Conservation (phyloP, 306 rosid species). For the Fagus sylvatica region DNA sequence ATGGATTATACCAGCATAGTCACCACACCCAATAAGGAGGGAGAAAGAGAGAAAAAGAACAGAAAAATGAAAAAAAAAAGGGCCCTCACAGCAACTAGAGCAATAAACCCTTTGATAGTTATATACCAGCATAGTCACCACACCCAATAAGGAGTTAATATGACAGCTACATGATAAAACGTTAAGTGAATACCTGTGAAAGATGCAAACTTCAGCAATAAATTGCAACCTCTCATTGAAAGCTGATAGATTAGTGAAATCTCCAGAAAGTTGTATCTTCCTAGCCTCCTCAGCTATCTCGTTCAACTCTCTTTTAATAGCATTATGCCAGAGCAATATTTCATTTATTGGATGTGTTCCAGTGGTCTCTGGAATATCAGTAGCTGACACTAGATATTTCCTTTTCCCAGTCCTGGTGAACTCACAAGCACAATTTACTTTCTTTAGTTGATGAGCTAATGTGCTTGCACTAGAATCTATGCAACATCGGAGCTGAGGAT, state of each 20-base stretch:
- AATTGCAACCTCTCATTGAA: conserved; percentile 90
- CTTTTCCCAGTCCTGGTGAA: conserved; percentile 69
- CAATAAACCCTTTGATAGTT: too few relatives aligned
- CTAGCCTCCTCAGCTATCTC: conserved; percentile 74
- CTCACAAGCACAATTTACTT: conserved; percentile 57
- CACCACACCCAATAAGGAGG: too few relatives aligned
- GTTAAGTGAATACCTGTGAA: conserved; percentile 74
- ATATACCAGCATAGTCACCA: too few relatives aligned
- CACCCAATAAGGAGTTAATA: background rate
- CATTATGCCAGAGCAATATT: conserved; percentile 97
- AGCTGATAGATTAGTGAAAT: conserved; percentile 77
- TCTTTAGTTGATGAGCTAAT: conserved; percentile 42
- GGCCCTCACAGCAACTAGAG: too few relatives aligned
- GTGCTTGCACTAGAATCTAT: conserved; percentile 41
- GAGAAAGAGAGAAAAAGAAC: too few relatives aligned
- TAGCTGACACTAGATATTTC: conserved; percentile 63
- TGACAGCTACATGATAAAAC: conserved; percentile 16
- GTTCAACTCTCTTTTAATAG: conserved; percentile 78
- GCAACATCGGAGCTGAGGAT: conserved; percentile 46
- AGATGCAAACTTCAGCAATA: conserved; percentile 97
- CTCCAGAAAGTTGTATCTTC: conserved; percentile 57
- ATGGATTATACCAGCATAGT: too few relatives aligned
- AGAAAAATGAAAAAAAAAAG: too few relatives aligned
- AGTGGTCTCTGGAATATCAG: conserved; percentile 49
- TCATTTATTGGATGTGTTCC: conserved; percentile 86